Evolutionary conservation across 192 early-diverging fungal species (phyloP).

Genomic region (Coemansia sp.): DNA sequence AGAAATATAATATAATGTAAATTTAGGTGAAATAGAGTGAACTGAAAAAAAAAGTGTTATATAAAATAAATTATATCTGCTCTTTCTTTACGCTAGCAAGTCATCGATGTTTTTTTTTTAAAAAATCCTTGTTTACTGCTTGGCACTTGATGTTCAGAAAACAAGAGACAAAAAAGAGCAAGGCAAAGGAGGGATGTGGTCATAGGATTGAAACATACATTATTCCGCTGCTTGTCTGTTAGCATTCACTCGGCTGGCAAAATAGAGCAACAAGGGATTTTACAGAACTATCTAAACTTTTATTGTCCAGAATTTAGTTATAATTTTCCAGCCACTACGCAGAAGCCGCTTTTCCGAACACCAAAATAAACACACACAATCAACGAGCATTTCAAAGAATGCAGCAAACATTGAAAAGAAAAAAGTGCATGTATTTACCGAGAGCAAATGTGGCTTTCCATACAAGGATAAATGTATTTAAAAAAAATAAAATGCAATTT

Average conservation of each 20-base stretch:
- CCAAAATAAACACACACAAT: not conserved
- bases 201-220: not conserved
- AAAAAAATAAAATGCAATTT: slow-evolving; percentile 2
- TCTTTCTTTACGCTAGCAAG: too few relatives aligned
- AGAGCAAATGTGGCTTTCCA: not conserved
- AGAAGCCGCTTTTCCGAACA: not conserved
- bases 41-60: not conserved
- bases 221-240: too few relatives aligned
- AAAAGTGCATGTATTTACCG: too few relatives aligned
- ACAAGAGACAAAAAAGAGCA: too few relatives aligned
- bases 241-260: too few relatives aligned
- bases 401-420: not conserved
- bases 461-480: not conserved
- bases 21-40: not conserved
- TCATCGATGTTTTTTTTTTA: too few relatives aligned
- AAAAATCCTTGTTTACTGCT: too few relatives aligned
- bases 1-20: not conserved
- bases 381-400: not conserved
- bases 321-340: not conserved
- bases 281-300: too few relatives aligned
- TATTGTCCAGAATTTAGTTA: not conserved
- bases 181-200: not conserved
- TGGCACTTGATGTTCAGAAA: too few relatives aligned
- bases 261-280: too few relatives aligned
- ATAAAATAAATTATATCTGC: too few relatives aligned